Base-by-base conservation (phyloP, 148 eudicot genomes). In the Dysphania ambrosioides region DNA sequence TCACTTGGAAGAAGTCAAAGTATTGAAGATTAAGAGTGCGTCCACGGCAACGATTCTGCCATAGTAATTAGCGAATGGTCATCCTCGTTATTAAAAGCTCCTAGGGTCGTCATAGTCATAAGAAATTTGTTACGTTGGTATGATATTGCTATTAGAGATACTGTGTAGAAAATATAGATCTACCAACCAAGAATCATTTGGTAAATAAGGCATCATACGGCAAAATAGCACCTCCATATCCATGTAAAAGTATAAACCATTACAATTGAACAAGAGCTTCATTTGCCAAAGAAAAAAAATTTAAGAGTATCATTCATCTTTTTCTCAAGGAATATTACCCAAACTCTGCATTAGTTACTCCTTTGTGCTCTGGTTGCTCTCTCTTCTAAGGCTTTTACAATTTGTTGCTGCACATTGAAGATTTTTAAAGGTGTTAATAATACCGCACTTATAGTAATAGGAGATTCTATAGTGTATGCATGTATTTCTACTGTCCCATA, bases 321-420 rank as follows among this genome's bases (percentile, higher is more conserved):
- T 41, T 67, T 26, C n/a, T 15, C 9, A 13, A 4, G 4, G 6
- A 66, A 13, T 38, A 11, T 13, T 27, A 4, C 27, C 21, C 34
- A 23, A 38, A 30, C 24, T 64, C 5, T 32, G 2, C 24, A 32
- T 21, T 35, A 64, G 34, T 64, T 34, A 23, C 34, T 35, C 4
- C 19, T n/a, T 35, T 66, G 26, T 23, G 29, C 30, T 66, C 49
- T 38, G 5, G 53, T 21, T 47, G 53, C 53, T 47, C 53, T 47
- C 18, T 66, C 68, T 35, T 36, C 69, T 23, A 66, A n/a, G n/a
- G 69, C 68, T 32, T 66, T 38, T 36, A 66, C 49, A 38, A 66
- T 66, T 15, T 8, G 8, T 1, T 24, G 16, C 69, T 66, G 69
- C 47, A 35, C 3, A 19, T 36, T 32, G 1, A 19, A 2, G 19